phyloP scores from a whole-genome alignment of 2,329 filamentous ascomycete species.

The Diplodia mutila region DNA sequence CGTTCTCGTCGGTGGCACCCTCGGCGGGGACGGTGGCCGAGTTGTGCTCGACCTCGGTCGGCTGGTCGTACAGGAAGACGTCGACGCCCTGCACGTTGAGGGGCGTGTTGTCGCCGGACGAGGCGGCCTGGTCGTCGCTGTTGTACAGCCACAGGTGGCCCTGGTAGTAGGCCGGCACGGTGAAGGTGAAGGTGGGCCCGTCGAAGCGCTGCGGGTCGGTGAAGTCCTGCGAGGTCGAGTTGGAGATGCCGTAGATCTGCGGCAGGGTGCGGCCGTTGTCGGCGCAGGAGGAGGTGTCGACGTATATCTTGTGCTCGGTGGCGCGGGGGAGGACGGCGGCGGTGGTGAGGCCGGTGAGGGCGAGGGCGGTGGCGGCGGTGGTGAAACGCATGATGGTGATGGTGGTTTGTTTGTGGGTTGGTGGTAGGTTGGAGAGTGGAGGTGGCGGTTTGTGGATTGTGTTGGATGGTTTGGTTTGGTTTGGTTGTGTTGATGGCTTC shows the following conservation, averaged over 20 bases:
- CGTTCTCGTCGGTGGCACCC: neutral
- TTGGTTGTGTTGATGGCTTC: neutral
- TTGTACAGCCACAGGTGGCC: slow-evolving; percentile 22
- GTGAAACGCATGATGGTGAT: slow-evolving; percentile 10
- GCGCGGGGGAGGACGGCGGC: slow-evolving; percentile 11
- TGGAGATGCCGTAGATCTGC: slow-evolving; percentile 15
- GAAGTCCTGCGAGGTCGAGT: slow-evolving; percentile 14
- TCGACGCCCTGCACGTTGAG: slow-evolving; percentile 15
- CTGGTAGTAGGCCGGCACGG: slow-evolving; percentile 20
- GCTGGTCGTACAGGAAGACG: slow-evolving; percentile 19
- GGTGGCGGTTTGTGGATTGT: neutral
- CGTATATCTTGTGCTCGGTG: slow-evolving; percentile 21
- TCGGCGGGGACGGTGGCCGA: slow-evolving; percentile 6
- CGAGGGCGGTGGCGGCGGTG: slow-evolving; percentile 11
- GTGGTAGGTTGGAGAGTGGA: neutral
- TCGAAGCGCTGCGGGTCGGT: slow-evolving; percentile 16
- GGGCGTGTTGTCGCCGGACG: slow-evolving; percentile 10
- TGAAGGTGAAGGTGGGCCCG: slow-evolving; percentile 22
- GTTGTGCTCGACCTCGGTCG: slow-evolving; percentile 10
- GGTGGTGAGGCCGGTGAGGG: neutral
- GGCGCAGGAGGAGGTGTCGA: slow-evolving; percentile 15
- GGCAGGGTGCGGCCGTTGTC: slow-evolving; percentile 16
- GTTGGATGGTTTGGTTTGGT: neutral
- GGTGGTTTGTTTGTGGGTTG: neutral
- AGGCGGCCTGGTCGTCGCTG: slow-evolving; percentile 17